Base-by-base conservation (phyloP, 106 monocot genomes). In the Platanthera zijinensis region DNA sequence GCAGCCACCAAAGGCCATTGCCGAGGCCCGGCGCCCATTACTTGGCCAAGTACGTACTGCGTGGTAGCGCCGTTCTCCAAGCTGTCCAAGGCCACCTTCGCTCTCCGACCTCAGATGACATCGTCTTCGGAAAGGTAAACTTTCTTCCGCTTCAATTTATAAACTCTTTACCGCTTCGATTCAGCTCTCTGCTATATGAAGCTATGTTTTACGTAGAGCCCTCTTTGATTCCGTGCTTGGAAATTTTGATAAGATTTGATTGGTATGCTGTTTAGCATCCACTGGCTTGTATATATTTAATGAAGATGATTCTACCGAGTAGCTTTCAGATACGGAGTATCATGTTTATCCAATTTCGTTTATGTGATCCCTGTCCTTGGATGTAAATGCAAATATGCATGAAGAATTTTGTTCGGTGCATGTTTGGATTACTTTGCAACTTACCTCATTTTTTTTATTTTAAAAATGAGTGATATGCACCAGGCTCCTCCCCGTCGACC, bases 111-210 rank as follows among this genome's bases (percentile, higher is more conserved):
- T 88, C 86, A 71, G 45, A 46, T 32, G 97, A 97, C 75, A 63
- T 94, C 80, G 91, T 97, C 28, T 87, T 97, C 64, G 94, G 94
- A 30, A 93, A 89, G 91, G 96, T 96, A 53, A 48, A 7, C 49
- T 5, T 50, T n/a, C 39, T 39, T 2, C 39, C 39, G 39, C 39
- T 39, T 39, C 39, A 39, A 39, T 39, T 39, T 1, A 39, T 39
- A 22, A 8, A 12, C 25, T 50, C 17, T 51, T 12, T 5, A 13
- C 50, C 18, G 8, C 15, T 10, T 52, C 21, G n/a, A 12, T 13
- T 18, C 51, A 17, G 18, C 3, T 47, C 25, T 17, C 5, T 66
- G 15, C 1, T 14, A 19, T 5, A 10, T 30, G 30, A 11, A 21
- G 18, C 11, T 66, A 72, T 74, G 1, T 48, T 62, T 73, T 69